Base-by-base conservation (phyloP, 371 early-diverging fungal species). In the Apophysomyces ossiformis region DNA sequence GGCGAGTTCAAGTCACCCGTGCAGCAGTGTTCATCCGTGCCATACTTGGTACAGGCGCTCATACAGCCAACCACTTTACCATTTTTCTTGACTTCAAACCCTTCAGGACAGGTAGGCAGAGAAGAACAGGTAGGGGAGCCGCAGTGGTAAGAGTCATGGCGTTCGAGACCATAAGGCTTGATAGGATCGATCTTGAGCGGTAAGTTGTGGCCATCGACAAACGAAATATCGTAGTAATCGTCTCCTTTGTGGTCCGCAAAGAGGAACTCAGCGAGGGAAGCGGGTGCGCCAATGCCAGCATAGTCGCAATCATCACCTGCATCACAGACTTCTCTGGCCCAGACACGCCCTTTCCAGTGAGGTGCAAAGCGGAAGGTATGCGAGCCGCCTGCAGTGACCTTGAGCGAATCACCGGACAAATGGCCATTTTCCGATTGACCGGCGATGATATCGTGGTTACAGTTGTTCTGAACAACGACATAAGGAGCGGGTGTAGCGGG, bases 141-240 rank as follows among this genome's bases (percentile, higher is more conserved):
- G 60, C 79, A 78, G 41, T 66, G 63, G 26, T 72, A 73, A 21
- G 66, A 44, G 16, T 61, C 60, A 37, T n/a, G 62, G 18, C 38
- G 54, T 43, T 63, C 58, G 37, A 37, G 18, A 21, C 54, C 36
- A 6, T 64, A 37, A 36, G 46, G 63, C 16, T 46, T 58, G 36
- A 60, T 58, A 12, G 79, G 76, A 16, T 60, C 21, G 21, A 79
- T 71, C 57, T 50, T 35, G 12, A 79, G 36, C 4, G 79, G 79
- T 13, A 79, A 57, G 21, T 79, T 79, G 64, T 64, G 74, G 7
- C 79, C 79, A 47, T 79, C 79, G 6, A 79, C 79, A 62, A 76
- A 72, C 3, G 73, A 72, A 9, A 79, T 50, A 57, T 79, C 79
- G 46, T 79, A 79, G 38, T 62, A 76, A 21, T 76, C 76, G 21